Evolutionary conservation across 345 rosid genomes (phyloP), one percentile per base, ranked within the genome.

Genomic region (Brassica rapa): DNA sequence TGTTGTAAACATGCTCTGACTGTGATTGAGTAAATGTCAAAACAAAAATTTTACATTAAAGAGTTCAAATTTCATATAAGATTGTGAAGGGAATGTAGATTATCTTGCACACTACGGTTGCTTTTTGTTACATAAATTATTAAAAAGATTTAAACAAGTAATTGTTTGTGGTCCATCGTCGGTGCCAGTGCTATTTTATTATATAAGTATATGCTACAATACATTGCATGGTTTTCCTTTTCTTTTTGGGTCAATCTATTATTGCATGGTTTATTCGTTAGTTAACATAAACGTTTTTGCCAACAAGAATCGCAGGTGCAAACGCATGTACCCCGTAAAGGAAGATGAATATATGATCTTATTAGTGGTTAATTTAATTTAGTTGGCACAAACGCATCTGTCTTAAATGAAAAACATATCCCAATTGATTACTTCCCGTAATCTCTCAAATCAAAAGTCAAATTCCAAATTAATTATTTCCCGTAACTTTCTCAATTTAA

Each of bases 61-160:
- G 21, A 51, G 21, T 30, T 43, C 12, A 41, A 19, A 72, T n/a
- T n/a, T 72, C 11, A 21, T 57, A 41, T 30, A 30, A 66, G 61
- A 66, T 9, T 72, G 72, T 78, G 62, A 65, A 72, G 1, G 29
- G 77, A 78, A 78, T 72, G 68, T 66, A 29, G n/a, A 65, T 72
- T 78, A 71, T 57, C 73, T 78, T 78, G 68, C 68, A 78, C 16
- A 39, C 12, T 21, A 78, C 72, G 67, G 72, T 78, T 72, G 7
- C 72, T 72, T 71, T 78, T 57, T 41, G 72, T n/a, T 41, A 66
- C 14, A 41, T 55, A 19, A 19, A 19, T 66, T 55, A 70, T 51
- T 51, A 71, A 19, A 8, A 33, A 11, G 53, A n/a, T 61, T 1
- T 65, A 29, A 8, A 25, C 19, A 65, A 77, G 67, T 66, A 71